Evolutionary conservation across 805 yeast species (phyloP), one percentile per base, ranked within the genome.

Genomic region (Pichia phayaonensis): DNA sequence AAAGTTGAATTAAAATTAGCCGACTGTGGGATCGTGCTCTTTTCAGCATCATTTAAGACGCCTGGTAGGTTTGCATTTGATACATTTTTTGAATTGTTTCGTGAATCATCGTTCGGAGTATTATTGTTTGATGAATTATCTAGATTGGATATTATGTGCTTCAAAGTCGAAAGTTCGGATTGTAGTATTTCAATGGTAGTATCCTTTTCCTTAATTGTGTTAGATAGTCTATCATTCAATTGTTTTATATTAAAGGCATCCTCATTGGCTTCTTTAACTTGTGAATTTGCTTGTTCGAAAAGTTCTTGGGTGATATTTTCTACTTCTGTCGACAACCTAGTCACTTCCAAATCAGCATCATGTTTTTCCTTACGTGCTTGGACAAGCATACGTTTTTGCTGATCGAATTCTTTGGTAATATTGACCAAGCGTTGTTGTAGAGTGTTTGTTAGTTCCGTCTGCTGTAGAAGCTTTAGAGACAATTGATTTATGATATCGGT

Each of bases 231-330:
- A 34, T 75, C 68, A 58, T 85, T 85, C 56, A 81, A 79, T 46
- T 77, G 66, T 57, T 82, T 80, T 54, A 72, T 72, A 34, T 78
- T 80, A 60, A 82, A 75, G 6, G 83, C 77, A 50, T 83, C 85
- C 48, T 80, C 73, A 53, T 86, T 79, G 0, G 95, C 96, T 54
- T 82, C 79, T 45, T 84, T 80, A 8, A 88, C 96, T 87, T 87
- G 86, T 46, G 76, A 75, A 62, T 88, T 88, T 15, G 96, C 96
- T 61, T 89, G 94, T 54, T 80, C 84, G 61, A 88, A 88, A 31
- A 88, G 68, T 1, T 90, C 80, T 1, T 83, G 87, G 1, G 90
- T 79, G 44, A 88, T 67, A 40, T 87, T 95, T 61, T 86, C 94
- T 38, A 88, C 85, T 62, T 88, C 96, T 31, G 74, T 41, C 6